Conservation (phyloP, 352 stramenopile genomes). For the Hyphochytrium catenoides region DNA sequence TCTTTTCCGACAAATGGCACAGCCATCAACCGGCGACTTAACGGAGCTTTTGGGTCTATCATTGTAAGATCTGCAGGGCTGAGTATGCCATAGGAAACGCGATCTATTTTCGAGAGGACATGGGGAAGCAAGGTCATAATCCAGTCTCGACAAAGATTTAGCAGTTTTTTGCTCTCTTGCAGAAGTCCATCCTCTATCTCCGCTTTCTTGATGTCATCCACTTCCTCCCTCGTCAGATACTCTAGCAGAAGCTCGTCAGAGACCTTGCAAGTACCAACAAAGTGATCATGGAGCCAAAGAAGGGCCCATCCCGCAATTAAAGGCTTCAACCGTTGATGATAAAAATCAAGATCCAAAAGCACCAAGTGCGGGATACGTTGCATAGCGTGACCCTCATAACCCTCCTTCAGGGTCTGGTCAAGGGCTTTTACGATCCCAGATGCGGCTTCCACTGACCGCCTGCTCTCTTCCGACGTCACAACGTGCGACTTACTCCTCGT, state of each 20-base stretch:
- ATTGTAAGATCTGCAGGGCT: conserved; percentile 28
- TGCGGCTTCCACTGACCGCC: conserved; percentile 11
- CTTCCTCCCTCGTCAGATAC: conserved; percentile 45
- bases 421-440: conserved; percentile 37
- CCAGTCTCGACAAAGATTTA: conserved; percentile 94
- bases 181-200: conserved; percentile 52
- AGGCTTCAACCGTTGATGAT: conserved; percentile 73
- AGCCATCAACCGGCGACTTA: conserved; percentile 73
- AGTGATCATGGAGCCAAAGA: conserved; percentile 50
- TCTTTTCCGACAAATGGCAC: conserved; percentile 99
- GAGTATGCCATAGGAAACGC: conserved; percentile 93
- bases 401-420: conserved; percentile 67
- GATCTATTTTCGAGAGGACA: conserved; percentile 95
- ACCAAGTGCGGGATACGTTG: conserved; percentile 93
- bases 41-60: conserved; percentile 73
- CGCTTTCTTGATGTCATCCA: conserved; percentile 37
- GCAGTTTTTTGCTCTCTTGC: conserved; percentile 56
- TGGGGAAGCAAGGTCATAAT: conserved; percentile 93
- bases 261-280: conserved; percentile 42
- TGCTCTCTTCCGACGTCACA: conserved; percentile 3
- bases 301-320: conserved; percentile 67
- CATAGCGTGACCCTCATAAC: conserved; percentile 73
- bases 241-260: conserved; percentile 28
- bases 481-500: conserved; percentile 12
- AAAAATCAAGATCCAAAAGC: conserved; percentile 88